These are phyloP conservation scores for Tuber brumale DNA, from an alignment of 495 filamentous ascomycete genomes.

Conservation along the genomic window DNA sequence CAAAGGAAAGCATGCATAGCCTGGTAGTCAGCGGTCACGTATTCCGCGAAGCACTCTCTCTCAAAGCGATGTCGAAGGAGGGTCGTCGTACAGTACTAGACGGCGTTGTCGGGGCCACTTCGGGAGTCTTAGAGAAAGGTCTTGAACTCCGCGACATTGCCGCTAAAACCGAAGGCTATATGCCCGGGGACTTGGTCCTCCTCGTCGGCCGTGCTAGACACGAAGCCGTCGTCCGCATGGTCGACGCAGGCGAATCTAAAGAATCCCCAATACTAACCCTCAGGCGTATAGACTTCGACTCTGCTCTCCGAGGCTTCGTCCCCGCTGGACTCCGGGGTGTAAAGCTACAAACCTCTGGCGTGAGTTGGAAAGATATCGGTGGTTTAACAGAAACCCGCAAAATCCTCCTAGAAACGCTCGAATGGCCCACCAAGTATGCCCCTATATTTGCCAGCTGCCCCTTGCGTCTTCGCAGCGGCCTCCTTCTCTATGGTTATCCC, in stretches of 20 bases:
- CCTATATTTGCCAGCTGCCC: conserved; percentile 96
- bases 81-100: conserved; percentile 76
- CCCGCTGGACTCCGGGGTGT: conserved; percentile 91
- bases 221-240: conserved; percentile 78
- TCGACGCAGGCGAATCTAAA: conserved; percentile 41
- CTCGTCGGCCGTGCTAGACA: conserved; percentile 81
- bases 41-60: conserved; percentile 70
- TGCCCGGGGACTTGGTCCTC: conserved; percentile 86
- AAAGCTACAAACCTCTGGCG: conserved; percentile 69
- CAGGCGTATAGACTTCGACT: conserved; percentile 65
- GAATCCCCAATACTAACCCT: conserved; percentile 51
- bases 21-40: conserved; percentile 73
- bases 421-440: conserved; percentile 96
- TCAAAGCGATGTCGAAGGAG: conserved; percentile 88
- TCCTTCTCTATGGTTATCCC: conserved; percentile 89
- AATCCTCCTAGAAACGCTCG: conserved; percentile 83
- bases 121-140: conserved; percentile 48
- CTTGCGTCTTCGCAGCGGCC: conserved; percentile 79
- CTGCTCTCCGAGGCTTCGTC: conserved; percentile 81
- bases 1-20: conserved; percentile 79
- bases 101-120: conserved; percentile 50
- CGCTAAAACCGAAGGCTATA: conserved; percentile 90
- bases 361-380: conserved; percentile 80
- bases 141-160: conserved; percentile 90
- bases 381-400: conserved; percentile 77